Evolutionary conservation across 352 stramenopile species (phyloP).

Genomic region (Phytophthora parvispora): DNA sequence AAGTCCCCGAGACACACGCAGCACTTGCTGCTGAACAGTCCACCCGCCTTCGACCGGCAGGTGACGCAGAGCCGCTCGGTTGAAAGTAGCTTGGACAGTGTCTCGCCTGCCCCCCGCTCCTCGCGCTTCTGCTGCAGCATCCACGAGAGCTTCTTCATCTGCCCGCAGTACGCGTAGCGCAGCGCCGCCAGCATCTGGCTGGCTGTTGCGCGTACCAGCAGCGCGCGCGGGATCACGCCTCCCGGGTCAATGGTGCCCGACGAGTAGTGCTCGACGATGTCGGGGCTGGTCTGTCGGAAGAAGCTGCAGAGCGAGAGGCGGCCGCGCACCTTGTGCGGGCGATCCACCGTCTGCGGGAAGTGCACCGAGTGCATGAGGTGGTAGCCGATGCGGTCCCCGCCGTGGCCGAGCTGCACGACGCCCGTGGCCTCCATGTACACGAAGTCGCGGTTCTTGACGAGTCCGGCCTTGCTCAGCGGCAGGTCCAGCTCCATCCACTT

Average conservation of each 20-base stretch:
- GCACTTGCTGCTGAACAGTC: slow-evolving; percentile 38
- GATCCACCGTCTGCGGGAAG: slow-evolving; percentile 39
- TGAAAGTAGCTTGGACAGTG: neutral
- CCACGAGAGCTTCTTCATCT: slow-evolving; percentile 58
- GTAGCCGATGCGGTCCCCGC: slow-evolving; percentile 67
- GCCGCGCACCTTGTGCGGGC: slow-evolving; percentile 31
- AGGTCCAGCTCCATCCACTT: slow-evolving; percentile 50
- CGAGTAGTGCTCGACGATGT: slow-evolving; percentile 44
- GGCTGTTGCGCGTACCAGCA: slow-evolving; percentile 33
- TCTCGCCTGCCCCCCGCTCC: slow-evolving; percentile 12
- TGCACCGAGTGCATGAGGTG: slow-evolving; percentile 70
- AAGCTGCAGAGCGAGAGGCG: slow-evolving; percentile 46
- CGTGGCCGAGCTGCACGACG: slow-evolving; percentile 36
- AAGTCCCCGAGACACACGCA: slow-evolving; percentile 47
- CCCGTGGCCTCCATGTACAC: slow-evolving; percentile 62
- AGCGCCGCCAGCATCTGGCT: slow-evolving; percentile 30
- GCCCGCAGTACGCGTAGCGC: slow-evolving; percentile 40
- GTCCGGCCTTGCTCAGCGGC: slow-evolving; percentile 24
- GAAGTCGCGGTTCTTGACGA: slow-evolving; percentile 55
- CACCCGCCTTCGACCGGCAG: slow-evolving; percentile 34
- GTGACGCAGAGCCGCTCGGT: slow-evolving; percentile 29
- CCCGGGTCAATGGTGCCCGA: slow-evolving; percentile 43
- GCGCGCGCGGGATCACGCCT: slow-evolving; percentile 44
- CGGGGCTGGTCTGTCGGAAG: slow-evolving; percentile 40
- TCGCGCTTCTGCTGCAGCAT: slow-evolving; percentile 38